phyloP scores from a whole-genome alignment of 129 eudicot genomes.

The Flaveria bidentis region DNA sequence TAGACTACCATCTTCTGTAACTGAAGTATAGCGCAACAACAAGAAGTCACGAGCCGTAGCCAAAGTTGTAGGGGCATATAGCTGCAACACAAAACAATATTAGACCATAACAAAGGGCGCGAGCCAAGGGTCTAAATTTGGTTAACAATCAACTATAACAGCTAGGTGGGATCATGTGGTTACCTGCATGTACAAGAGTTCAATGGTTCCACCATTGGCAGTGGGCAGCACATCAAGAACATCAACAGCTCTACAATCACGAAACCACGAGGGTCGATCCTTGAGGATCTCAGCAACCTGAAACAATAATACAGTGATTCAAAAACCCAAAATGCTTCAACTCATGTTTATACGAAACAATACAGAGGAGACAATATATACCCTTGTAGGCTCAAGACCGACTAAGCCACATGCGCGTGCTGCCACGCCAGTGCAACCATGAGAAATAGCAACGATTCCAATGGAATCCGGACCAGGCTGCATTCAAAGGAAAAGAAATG shows the following conservation, averaged over 20 bases:
- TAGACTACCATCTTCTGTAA: conserved; percentile 92
- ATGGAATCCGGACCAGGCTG: conserved; percentile 99
- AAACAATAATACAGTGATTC: not conserved
- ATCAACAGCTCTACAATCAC: conserved; percentile 42
- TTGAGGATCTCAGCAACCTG: conserved; percentile 48
- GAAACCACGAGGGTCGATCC: conserved; percentile 45
- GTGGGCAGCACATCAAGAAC: conserved; percentile 35
- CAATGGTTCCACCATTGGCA: conserved; percentile 44
- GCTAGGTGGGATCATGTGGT: not conserved
- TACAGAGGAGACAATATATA: not conserved
- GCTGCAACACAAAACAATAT: conserved; percentile 37
- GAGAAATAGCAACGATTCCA: conserved; percentile 99
- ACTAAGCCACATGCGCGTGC: conserved; percentile 47
- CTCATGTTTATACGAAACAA: not conserved
- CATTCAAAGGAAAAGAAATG: conserved; percentile 5
- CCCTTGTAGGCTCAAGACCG: conserved; percentile 42
- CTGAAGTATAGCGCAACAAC: conserved; percentile 86
- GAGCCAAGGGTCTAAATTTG: not conserved
- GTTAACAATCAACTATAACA: not conserved
- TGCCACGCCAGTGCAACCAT: conserved; percentile 97
- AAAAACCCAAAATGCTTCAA: not conserved
- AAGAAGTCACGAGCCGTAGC: conserved; percentile 97
- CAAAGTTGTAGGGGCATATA: conserved; percentile 97
- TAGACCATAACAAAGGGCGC: not conserved
- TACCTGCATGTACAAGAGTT: conserved; percentile 44